A percentile compares a stretch with the other conserved stretches of the same genome.
Conservation (phyloP, 495 filamentous ascomycete genomes). For the Penicillium angulare region DNA sequence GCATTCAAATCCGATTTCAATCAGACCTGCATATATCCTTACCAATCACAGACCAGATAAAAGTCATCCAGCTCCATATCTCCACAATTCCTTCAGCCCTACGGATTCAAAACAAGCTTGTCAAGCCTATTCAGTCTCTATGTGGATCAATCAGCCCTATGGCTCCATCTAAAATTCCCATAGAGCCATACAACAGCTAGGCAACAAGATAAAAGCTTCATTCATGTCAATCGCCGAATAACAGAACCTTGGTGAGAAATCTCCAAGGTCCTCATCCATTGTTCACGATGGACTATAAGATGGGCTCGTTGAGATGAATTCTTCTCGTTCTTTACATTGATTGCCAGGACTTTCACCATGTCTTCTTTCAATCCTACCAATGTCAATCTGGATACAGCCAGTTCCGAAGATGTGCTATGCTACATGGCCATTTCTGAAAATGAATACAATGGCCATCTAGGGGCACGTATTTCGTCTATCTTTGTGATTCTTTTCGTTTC, state of each 20-base stretch:
- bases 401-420: slow-evolving; percentile 33
- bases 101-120: neutral
- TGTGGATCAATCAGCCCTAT: neutral
- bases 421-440: slow-evolving; percentile 29
- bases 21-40: too few species aligned
- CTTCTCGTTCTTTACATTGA: neutral
- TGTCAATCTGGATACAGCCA: slow-evolving; percentile 34
- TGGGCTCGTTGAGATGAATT: neutral
- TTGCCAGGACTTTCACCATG: slow-evolving; percentile 5
- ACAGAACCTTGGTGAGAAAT: neutral
- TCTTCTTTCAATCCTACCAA: slow-evolving; percentile 29
- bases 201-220: neutral
- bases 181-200: slow-evolving; percentile 2
- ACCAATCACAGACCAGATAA: neutral
- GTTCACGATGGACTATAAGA: slow-evolving; percentile 4
- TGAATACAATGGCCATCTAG: slow-evolving; percentile 42
- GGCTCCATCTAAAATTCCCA: neutral
- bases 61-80: neutral
- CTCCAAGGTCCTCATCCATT: slow-evolving; percentile 6
- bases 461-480: slow-evolving; percentile 38
- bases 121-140: neutral
- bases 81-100: slow-evolving; percentile 10
- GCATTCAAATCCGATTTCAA: neutral
- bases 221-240: neutral
- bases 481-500: slow-evolving; percentile 42